phyloP scores from a whole-genome alignment of 2,329 filamentous ascomycete species.

The Ceratocystis destructans region DNA sequence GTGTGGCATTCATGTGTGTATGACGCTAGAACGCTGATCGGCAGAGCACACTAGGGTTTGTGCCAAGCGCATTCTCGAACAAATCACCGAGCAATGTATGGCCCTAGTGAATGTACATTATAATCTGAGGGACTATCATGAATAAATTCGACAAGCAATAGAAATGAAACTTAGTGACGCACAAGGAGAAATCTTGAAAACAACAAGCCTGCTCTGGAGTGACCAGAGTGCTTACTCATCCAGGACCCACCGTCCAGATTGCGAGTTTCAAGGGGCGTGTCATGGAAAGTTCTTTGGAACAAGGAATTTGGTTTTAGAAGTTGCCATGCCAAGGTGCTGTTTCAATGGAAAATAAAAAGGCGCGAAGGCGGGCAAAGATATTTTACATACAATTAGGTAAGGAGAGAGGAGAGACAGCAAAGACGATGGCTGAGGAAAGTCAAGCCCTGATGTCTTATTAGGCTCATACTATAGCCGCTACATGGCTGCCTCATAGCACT shows the following conservation, averaged over 20 bases:
- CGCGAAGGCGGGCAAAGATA: neutral
- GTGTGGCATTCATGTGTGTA: neutral
- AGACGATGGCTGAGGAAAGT: neutral
- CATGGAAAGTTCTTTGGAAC: neutral
- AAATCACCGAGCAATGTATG: neutral
- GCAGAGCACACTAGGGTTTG: neutral
- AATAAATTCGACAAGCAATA: neutral
- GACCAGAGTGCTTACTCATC: neutral
- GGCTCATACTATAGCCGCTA: neutral
- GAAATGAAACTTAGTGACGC: neutral
- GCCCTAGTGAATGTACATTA: neutral
- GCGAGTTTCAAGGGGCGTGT: constrained; percentile 1
- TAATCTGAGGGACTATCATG: neutral
- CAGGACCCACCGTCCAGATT: neutral
- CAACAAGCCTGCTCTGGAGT: neutral
- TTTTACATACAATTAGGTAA: too few relatives aligned
- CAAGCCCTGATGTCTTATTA: neutral
- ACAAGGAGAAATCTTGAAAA: neutral
- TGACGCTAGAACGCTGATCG: too few relatives aligned
- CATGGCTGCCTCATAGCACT: neutral
- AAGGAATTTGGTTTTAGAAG: neutral
- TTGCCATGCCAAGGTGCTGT: neutral
- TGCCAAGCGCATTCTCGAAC: too few relatives aligned
- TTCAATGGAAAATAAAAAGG: neutral
- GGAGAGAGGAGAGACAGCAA: neutral